Base-by-base conservation (phyloP, 345 rosid species). In the Crucihimalaya himalaica region DNA sequence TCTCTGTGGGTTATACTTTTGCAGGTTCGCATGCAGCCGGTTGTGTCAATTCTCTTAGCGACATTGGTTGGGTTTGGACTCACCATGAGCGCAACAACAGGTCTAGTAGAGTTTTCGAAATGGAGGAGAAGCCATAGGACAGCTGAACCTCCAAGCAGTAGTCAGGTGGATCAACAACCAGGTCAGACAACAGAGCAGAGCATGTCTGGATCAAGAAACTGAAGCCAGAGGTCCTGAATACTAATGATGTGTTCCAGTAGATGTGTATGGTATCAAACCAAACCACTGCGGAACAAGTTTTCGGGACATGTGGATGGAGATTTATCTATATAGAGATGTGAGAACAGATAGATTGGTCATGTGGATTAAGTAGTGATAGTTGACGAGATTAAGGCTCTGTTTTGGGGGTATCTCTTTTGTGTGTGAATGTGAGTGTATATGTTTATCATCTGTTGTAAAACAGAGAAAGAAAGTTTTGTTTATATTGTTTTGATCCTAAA, bases 1-100 rank as follows among this genome's bases (percentile, higher is more conserved):
- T 58, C 32, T 39, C 12, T 35, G 66, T 7, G 4, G 37, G 40
- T 56, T 23, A 16, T 37, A 18, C 19, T 42, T 56, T 27, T 63
- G 67, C 85, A 92, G 98, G 77, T 88, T 70, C 91, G 82, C 65
- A 67, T 87, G 82, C 93, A 87, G 79, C 78, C 92, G 62, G 82
- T 87, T 66, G 75, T 88, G 34, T 71, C 89, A 37, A 84, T 92
- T 78, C 84, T 92, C 28, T 86, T 92, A 34, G 92, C 99, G 43
- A 78, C 93, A 21, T 80, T 92, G 59, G 74, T 81, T 19, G 98
- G 98, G 29, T 92, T 95, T 40, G 99, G 97, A 68, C 51, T 81
- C 65, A 80, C 89, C 69, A 92, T 89, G 94, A 75, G 82, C 21
- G 85, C 78, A 58, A 81, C 84, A 60, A 85, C 91, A 23, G 8